phyloP scores from a whole-genome alignment of 805 yeast genomes.

The Kluyveromyces starmeri region DNA sequence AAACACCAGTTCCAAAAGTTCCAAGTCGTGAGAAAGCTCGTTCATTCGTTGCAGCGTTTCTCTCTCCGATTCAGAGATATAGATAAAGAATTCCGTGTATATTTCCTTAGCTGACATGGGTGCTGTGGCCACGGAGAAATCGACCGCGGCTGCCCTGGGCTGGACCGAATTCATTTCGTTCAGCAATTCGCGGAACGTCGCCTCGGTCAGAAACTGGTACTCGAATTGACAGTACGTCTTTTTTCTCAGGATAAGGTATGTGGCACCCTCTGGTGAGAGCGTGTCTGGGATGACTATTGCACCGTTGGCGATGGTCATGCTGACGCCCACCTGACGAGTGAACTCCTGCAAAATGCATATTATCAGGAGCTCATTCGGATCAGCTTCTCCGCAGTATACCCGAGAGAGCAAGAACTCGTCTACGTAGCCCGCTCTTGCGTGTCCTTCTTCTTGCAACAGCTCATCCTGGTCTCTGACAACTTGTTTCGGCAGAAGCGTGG shows the following conservation, averaged over 20 bases:
- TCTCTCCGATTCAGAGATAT: not conserved
- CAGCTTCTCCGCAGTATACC: constrained; percentile 19
- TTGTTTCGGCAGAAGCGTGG: not conserved
- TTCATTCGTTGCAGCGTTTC: not conserved
- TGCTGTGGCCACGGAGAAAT: not conserved
- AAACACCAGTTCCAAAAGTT: not conserved
- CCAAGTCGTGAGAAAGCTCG: not conserved
- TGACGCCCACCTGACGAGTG: constrained; percentile 4
- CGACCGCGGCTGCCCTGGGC: not conserved
- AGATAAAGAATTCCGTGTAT: constrained; percentile 1
- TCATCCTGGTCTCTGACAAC: too few relatives aligned
- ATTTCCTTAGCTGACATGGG: not conserved
- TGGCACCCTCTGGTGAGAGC: not conserved
- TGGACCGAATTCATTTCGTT: not conserved
- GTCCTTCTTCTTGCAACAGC: too few relatives aligned
- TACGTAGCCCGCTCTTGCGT: not conserved
- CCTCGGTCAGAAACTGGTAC: not conserved
- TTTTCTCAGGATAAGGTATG: constrained; percentile 1
- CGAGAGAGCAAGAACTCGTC: constrained; percentile 21
- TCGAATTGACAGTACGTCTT: not conserved
- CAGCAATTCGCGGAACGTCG: not conserved
- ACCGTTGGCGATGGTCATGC: not conserved
- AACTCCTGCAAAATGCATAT: constrained; percentile 19
- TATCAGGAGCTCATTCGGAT: constrained; percentile 16
- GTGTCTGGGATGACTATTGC: not conserved